A percentile compares a stretch with the other conserved stretches of the same genome.
Conservation (phyloP, 768 basidiomycete species). For the Pisolithus marmoratus region DNA sequence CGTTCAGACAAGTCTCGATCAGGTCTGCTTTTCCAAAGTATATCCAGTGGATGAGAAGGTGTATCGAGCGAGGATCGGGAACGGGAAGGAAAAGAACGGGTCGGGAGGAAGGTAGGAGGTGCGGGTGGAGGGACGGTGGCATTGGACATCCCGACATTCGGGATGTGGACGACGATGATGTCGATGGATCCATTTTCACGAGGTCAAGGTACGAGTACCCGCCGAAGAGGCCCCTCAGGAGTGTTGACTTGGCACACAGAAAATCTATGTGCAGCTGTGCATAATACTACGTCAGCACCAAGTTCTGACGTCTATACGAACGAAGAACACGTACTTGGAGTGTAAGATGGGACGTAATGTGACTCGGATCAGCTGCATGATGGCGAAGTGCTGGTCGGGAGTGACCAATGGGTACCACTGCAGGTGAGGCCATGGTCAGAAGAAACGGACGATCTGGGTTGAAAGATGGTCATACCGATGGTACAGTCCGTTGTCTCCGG, state of each 20-base stretch:
- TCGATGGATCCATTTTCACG: constrained; percentile 27
- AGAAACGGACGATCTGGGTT: not conserved
- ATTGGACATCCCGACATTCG: constrained; percentile 13
- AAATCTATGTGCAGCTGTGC: constrained; percentile 73
- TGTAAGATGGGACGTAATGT: constrained; percentile 46
- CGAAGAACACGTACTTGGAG: constrained; percentile 47
- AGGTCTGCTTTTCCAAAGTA: constrained; percentile 67
- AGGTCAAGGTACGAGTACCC: constrained; percentile 61
- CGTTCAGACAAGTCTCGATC: constrained; percentile 64
- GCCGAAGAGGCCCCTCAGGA: constrained; percentile 66
- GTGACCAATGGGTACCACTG: constrained; percentile 50
- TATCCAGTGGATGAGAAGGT: constrained; percentile 72
- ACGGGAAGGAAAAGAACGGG: constrained; percentile 71
- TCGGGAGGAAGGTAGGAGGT: constrained; percentile 56
- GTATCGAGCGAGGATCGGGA: constrained; percentile 68
- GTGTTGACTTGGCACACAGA: constrained; percentile 71
- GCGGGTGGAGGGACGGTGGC: constrained; percentile 56
- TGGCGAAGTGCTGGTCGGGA: constrained; percentile 11
- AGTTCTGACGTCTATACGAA: not conserved
- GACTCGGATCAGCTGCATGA: constrained; percentile 22
- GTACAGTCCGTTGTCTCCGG: constrained; percentile 76
- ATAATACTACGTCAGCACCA: constrained; percentile 1
- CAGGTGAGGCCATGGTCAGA: not conserved
- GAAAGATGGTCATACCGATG: constrained; percentile 42
- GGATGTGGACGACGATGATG: not conserved